phyloP scores from a whole-genome alignment of 2,329 filamentous ascomycete species.

The Chaetomiaceae sp. region DNA sequence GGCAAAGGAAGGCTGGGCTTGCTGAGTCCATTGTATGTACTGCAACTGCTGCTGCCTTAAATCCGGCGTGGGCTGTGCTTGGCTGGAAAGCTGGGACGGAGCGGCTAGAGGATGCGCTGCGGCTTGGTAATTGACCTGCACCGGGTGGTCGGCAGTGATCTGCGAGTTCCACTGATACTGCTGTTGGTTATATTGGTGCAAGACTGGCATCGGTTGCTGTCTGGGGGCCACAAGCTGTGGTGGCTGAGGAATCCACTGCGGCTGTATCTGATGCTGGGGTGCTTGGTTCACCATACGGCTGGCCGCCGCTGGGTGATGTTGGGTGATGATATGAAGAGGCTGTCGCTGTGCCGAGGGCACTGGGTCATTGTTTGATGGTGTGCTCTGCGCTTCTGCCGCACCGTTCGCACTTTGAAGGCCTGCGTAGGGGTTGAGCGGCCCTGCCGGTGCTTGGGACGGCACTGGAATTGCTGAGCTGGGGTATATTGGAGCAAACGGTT shows the following conservation, averaged over 20 bases:
- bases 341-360: conserved; percentile 3
- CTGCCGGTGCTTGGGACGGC: background rate
- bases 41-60: background rate
- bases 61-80: background rate
- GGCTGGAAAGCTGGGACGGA: background rate
- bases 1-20: background rate
- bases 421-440: background rate
- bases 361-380: background rate
- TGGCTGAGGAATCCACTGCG: background rate
- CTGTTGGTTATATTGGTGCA: conserved; percentile 3
- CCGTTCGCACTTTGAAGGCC: background rate
- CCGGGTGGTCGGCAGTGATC: background rate
- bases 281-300: background rate
- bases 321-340: background rate
- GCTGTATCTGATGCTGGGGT: background rate
- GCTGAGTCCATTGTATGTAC: conserved; percentile 1
- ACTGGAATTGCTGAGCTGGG: background rate
- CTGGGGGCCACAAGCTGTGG: background rate
- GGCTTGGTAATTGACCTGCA: background rate
- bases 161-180: conserved; percentile 5
- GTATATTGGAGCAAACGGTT: background rate
- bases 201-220: background rate
- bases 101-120: background rate
- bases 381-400: background rate
- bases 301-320: background rate